Evolutionary conservation across 345 rosid genomes (phyloP), one percentile per base, ranked within the genome.

Genomic region (Brassica carinata): DNA sequence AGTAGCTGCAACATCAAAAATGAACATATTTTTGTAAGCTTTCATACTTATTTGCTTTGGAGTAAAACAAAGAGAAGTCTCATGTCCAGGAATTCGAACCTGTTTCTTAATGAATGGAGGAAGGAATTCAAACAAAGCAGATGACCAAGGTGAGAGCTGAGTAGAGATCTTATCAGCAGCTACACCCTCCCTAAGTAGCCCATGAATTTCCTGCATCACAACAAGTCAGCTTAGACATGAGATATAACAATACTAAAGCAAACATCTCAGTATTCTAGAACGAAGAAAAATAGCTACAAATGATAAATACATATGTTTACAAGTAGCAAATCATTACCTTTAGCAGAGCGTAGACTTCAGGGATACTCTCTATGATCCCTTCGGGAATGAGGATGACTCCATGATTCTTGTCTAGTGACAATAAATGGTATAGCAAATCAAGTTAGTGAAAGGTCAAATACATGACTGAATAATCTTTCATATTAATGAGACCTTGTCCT

Each of bases 91-190:
- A 75, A 66, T 8, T 48, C 5, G 33, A 82, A 96, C 99, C 99
- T 96, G 90, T 79, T 85, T 94, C 85, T 83, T 96, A 70, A 96
- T 92, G 83, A 94, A 96, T 45, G 87, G 92, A 69, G 99, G 99
- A 84, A 90, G 78, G 85, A 94, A 91, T 64, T 94, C 96, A 77
- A 90, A 90, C 70, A 93, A 82, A 69, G 99, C 99, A 77, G 88
- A 96, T 79, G 99, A 95, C 99, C 99, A 96, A 36, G 98, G 99
- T 9, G 98, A 96, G 77, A 94, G 95, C 82, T 96, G 97, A 66
- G 91, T 87, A 73, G 91, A 88, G 79, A 96, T 96, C 40, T 86
- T 86, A 73, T 90, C 93, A 53, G 85, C 84, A 77, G 88, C 81
- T 45, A 92, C 86, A 77, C 95, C 95, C 82, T 86, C 92, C 85